These are phyloP conservation scores for Colletotrichum graminicola DNA, from an alignment of 2,329 filamentous ascomycete species.

Conservation along the genomic window DNA sequence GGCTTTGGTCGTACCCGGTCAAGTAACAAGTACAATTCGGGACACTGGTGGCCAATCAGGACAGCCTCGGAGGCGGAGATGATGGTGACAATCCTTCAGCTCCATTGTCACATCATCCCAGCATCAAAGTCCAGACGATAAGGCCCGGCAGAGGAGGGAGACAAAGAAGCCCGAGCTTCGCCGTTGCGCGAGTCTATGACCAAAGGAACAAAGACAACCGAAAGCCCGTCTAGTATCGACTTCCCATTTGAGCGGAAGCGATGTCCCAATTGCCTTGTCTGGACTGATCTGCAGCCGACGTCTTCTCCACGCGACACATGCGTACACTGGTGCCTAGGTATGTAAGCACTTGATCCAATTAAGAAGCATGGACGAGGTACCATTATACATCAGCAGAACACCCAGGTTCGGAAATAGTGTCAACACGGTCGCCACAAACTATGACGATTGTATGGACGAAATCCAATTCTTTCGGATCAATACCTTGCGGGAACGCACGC, in stretches of 20 bases:
- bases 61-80: background rate
- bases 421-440: background rate
- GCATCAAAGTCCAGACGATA: background rate
- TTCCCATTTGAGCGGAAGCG: constrained; percentile 5
- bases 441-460: background rate
- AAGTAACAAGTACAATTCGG: background rate
- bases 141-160: background rate
- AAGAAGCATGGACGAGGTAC: background rate
- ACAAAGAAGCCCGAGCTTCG: constrained; percentile 19
- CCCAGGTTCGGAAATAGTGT: background rate
- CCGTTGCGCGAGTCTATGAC: background rate
- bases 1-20: too few relatives aligned
- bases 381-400: background rate
- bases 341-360: background rate
- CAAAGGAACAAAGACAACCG: background rate
- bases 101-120: background rate
- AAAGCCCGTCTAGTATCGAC: constrained; percentile 3
- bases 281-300: constrained; percentile 1
- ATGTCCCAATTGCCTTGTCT: constrained; percentile 11
- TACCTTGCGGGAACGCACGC: background rate
- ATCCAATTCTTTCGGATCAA: background rate
- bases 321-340: background rate
- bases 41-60: background rate
- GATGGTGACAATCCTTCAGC: background rate
- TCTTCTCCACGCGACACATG: constrained; percentile 6